Evolutionary conservation across 352 stramenopile species (phyloP).

Genomic region (Phytopythium aichiense): DNA sequence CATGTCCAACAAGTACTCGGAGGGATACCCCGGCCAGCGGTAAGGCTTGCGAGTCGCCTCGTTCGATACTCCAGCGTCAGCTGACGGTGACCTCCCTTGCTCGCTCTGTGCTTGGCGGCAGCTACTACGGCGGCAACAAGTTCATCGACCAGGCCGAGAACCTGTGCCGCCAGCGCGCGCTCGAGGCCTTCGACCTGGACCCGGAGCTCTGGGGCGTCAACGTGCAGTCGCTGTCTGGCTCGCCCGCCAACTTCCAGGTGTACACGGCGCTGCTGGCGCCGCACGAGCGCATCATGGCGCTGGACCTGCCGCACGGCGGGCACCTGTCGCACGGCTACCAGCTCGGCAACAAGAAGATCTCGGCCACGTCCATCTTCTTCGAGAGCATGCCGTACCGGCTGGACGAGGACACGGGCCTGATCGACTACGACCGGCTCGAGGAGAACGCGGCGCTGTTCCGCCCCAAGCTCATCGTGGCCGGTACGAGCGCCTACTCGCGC

Average conservation of each 20-base stretch:
- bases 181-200: constrained; percentile 97
- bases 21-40: constrained; percentile 93
- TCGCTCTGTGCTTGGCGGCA: not conserved
- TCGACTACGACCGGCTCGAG: constrained; percentile 99
- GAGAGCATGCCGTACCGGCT: constrained; percentile 99
- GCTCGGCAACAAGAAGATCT: constrained; percentile 99
- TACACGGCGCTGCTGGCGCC: constrained; percentile 98
- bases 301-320: constrained; percentile 98
- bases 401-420: constrained; percentile 94
- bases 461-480: constrained; percentile 98
- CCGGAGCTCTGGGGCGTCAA: constrained; percentile 95
- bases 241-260: constrained; percentile 99
- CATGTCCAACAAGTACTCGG: constrained; percentile 99
- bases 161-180: constrained; percentile 95
- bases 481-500: constrained; percentile 97
- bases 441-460: constrained; percentile 91
- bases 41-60: not conserved
- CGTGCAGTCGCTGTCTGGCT: constrained; percentile 97
- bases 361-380: constrained; percentile 98
- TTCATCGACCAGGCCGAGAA: constrained; percentile 99
- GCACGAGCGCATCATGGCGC: constrained; percentile 98
- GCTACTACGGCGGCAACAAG: constrained; percentile 98
- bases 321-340: constrained; percentile 99
- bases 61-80: not conserved
- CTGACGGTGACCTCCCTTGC: not conserved